Evolutionary conservation across 148 eudicot species (phyloP).

Genomic region (Rhododendron henanense): DNA sequence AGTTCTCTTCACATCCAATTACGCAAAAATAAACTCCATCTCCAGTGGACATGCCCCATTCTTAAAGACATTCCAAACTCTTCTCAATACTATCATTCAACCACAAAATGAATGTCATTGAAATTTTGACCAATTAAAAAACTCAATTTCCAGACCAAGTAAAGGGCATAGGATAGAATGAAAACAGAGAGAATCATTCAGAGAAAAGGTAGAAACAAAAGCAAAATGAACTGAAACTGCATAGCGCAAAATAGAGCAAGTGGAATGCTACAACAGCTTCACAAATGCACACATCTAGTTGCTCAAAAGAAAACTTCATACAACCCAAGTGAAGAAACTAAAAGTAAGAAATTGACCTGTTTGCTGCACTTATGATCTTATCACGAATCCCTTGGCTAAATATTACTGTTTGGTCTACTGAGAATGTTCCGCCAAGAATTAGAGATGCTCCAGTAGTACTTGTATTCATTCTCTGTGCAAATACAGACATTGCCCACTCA

Average conservation of each 20-base stretch:
- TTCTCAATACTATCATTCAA: not conserved
- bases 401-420: slow-evolving; percentile 50
- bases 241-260: not conserved
- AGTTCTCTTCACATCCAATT: no score
- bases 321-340: not conserved
- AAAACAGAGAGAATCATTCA: not conserved
- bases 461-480: slow-evolving; percentile 79
- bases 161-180: not conserved
- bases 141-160: not conserved
- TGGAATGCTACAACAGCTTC: not conserved
- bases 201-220: not conserved
- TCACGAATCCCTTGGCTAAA: slow-evolving; percentile 80
- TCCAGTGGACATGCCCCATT: no score
- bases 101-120: not conserved
- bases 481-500: slow-evolving; percentile 82
- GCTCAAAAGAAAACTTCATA: not conserved
- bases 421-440: slow-evolving; percentile 66
- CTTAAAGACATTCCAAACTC: not conserved
- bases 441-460: slow-evolving; percentile 89
- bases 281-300: slow-evolving; percentile 6
- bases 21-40: no score
- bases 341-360: slow-evolving; percentile 43
- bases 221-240: not conserved
- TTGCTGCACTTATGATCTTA: slow-evolving; percentile 91
- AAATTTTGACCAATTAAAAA: not conserved